Base-by-base conservation (phyloP, 306 rosid genomes). In the Castanopsis chinensis region DNA sequence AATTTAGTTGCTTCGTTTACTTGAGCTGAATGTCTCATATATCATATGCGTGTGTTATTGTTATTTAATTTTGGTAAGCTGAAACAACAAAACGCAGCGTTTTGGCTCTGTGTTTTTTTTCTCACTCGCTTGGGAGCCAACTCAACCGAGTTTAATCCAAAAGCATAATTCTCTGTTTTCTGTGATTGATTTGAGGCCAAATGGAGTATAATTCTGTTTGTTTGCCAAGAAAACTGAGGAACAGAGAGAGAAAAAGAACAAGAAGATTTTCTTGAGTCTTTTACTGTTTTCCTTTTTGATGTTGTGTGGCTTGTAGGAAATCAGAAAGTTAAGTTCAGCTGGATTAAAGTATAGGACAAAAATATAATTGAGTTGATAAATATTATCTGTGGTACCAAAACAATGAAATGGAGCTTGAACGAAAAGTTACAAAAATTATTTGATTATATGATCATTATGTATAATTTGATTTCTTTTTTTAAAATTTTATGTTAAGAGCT, bases 401-500 rank as follows among this genome's bases (percentile, higher is more conserved):
- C 30, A 60, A 23, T 5, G 21, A 20, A 13, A 69, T 71, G 37
- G 81, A 65, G 45, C 20, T 81, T 49, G 49, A 41, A 41, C 7
- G 49, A 79, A 28, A 65, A 25, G 17, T 54, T 53, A 21, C 65
- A 18, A 72, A 76, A 32, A 20, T 27, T 56, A 1, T 32, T 4
- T 32, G 45, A 8, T 8, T 19, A 32, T 43, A n/a, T 1, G 52
- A 1, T 73, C 13, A n/a, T 43, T 57, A n/a, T 83, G 21, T 59
- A 49, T 6, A 14, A 8, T 63, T 2, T 63, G 5, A 63, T 20
- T 56, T 25, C 1, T 25, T 25, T 25, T 25, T 25, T 25, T 25
- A 1, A 1, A 25, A 64, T 35, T 78, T 41, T 41, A 23, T 56
- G 65, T 21, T 79, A 83, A 82, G 81, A 68, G 87, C 83, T 81